Percentiles rank a stretch among this genome's conserved stretches.
Conservation (phyloP, 2,329 filamentous ascomycete species). For the Neopestalotiopsis sp. region DNA sequence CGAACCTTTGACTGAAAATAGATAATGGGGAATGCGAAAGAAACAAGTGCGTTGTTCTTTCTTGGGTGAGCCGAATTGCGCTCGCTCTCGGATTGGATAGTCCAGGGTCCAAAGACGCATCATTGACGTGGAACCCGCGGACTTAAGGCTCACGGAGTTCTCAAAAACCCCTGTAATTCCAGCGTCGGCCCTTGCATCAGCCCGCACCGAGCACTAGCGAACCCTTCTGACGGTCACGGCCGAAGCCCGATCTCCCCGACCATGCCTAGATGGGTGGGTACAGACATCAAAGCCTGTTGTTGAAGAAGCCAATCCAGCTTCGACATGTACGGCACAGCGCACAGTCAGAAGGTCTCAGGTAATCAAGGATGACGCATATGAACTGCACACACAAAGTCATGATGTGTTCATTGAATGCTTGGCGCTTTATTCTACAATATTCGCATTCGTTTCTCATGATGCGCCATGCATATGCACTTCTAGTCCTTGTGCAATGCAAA, state of each 20-base stretch:
- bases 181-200: slow-evolving; percentile 18
- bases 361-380: no score
- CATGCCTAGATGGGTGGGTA: neutral
- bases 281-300: neutral
- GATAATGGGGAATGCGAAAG: neutral
- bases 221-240: neutral
- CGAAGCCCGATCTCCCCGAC: neutral
- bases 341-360: no score
- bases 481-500: neutral
- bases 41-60: neutral
- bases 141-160: slow-evolving; percentile 17
- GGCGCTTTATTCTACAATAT: neutral
- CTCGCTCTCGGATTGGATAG: slow-evolving; percentile 18
- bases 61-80: slow-evolving; percentile 7
- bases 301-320: no score
- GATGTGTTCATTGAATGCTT: neutral
- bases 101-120: slow-evolving; percentile 7
- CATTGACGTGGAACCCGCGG: slow-evolving; percentile 19
- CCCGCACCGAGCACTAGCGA: slow-evolving; percentile 11
- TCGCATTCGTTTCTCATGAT: neutral
- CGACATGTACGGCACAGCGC: no score
- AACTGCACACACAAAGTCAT: neutral
- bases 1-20: neutral
- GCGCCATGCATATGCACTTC: neutral
- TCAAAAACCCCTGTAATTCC: slow-evolving; percentile 7